A percentile compares a stretch with the other conserved stretches of the same genome.
Conservation (phyloP, 306 rosid species). For the Heteromeles arbutifolia region DNA sequence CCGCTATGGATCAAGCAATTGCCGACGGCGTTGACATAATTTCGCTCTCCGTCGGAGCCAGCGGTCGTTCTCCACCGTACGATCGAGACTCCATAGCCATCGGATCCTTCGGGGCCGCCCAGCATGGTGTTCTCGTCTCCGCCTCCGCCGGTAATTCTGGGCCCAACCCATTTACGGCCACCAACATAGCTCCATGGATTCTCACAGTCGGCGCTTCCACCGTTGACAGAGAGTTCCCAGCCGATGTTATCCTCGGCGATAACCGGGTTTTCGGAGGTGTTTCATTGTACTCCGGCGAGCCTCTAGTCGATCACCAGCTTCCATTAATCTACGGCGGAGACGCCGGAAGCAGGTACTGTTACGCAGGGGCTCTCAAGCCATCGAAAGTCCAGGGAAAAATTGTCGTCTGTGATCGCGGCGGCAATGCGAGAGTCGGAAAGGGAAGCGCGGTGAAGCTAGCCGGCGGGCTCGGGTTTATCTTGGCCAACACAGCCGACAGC, state of each 20-base stretch:
- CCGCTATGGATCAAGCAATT: slow-evolving; percentile 89
- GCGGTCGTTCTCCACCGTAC: slow-evolving; percentile 45
- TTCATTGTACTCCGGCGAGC: slow-evolving; percentile 58
- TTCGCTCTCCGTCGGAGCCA: slow-evolving; percentile 79
- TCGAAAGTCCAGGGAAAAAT: slow-evolving; percentile 63
- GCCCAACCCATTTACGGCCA: slow-evolving; percentile 56
- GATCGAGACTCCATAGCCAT: slow-evolving; percentile 68
- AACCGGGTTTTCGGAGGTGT: slow-evolving; percentile 51
- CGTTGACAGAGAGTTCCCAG: slow-evolving; percentile 70
- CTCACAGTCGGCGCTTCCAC: slow-evolving; percentile 85
- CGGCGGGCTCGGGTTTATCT: slow-evolving; percentile 67
- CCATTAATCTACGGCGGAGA: slow-evolving; percentile 58
- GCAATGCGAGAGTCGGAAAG: slow-evolving; percentile 76
- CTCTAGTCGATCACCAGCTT: slow-evolving; percentile 38
- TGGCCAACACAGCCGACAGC: slow-evolving; percentile 45
- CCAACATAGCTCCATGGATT: slow-evolving; percentile 90
- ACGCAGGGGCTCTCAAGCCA: slow-evolving; percentile 25
- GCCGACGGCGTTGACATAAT: slow-evolving; percentile 68
- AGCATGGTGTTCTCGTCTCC: slow-evolving; percentile 64
- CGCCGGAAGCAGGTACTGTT: slow-evolving; percentile 54
- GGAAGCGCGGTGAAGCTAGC: slow-evolving; percentile 70
- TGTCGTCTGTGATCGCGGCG: slow-evolving; percentile 85
- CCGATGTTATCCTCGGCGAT: slow-evolving; percentile 65
- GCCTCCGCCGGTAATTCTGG: slow-evolving; percentile 87
- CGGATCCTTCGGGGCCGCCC: slow-evolving; percentile 65